phyloP scores from a whole-genome alignment of 352 stramenopile genomes.

The Pythium sukuiense region DNA sequence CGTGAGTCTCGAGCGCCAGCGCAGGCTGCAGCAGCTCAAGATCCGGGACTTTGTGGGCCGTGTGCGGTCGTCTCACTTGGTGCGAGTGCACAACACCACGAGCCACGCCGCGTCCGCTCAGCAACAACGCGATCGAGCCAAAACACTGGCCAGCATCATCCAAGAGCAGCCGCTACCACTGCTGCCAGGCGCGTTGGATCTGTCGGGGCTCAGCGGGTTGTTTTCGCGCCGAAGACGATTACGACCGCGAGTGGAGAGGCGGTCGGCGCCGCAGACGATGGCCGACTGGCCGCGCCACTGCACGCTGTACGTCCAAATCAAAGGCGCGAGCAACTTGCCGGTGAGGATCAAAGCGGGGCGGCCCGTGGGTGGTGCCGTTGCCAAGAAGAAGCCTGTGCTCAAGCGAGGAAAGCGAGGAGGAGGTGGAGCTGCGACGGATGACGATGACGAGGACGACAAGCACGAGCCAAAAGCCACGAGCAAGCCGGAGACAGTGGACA shows the following conservation, averaged over 20 bases:
- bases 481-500: slow-evolving; percentile 9
- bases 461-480: background rate
- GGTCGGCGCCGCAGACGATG: slow-evolving; percentile 25
- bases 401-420: slow-evolving; percentile 5
- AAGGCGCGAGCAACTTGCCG: slow-evolving; percentile 74
- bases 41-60: slow-evolving; percentile 68
- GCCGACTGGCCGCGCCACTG: slow-evolving; percentile 65
- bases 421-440: slow-evolving; percentile 5
- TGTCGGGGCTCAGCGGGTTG: slow-evolving; percentile 52
- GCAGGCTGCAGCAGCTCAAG: slow-evolving; percentile 45
- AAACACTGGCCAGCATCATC: slow-evolving; percentile 67
- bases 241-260: slow-evolving; percentile 40
- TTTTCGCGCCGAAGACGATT: slow-evolving; percentile 58
- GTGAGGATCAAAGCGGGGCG: slow-evolving; percentile 34
- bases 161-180: slow-evolving; percentile 84
- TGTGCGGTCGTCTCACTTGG: slow-evolving; percentile 38
- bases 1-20: slow-evolving; percentile 51
- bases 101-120: slow-evolving; percentile 4
- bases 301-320: slow-evolving; percentile 82
- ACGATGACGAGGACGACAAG: slow-evolving; percentile 20
- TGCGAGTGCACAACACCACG: slow-evolving; percentile 11
- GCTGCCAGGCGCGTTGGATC: slow-evolving; percentile 64
- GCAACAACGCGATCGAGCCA: slow-evolving; percentile 18
- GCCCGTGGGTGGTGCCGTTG: background rate
- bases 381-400: slow-evolving; percentile 6